Percentiles rank a stretch among this genome's conserved stretches.
Evolutionary conservation across 306 rosid genomes (phyloP).

Genomic region (Trichosanthes cucumerina): DNA sequence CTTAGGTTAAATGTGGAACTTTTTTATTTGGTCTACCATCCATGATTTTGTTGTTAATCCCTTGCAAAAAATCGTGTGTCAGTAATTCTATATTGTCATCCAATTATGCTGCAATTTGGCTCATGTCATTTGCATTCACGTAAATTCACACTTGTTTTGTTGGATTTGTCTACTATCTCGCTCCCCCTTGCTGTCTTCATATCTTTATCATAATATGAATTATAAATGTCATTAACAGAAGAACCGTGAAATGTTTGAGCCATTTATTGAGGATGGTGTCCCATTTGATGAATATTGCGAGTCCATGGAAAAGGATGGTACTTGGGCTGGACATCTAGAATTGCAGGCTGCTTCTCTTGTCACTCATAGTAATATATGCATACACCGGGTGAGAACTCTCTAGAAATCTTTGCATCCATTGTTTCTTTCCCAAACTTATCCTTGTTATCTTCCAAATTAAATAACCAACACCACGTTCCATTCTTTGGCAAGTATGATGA

Average conservation of each 20-base stretch:
- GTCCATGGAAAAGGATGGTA: conserved; percentile 68
- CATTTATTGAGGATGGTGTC: conserved; percentile 80
- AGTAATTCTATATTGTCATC: background rate
- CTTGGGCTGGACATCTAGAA: conserved; percentile 92
- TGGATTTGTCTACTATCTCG: background rate
- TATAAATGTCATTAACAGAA: conserved; percentile 42
- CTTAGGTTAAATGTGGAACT: background rate
- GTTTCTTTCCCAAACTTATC: background rate
- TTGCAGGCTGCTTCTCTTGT: conserved; percentile 90
- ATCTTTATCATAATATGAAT: background rate
- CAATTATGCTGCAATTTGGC: background rate
- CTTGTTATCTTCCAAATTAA: background rate
- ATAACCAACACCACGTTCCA: background rate
- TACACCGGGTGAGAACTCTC: conserved; percentile 47
- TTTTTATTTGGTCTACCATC: background rate
- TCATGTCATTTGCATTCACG: background rate
- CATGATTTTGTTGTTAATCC: background rate
- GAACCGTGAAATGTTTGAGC: conserved; percentile 64
- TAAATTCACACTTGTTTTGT: background rate
- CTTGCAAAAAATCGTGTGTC: background rate
- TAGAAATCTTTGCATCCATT: background rate
- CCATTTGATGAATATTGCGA: conserved; percentile 72
- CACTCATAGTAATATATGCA: conserved; percentile 59
- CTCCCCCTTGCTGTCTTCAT: background rate
- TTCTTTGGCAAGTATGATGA: background rate